phyloP scores from a whole-genome alignment of 2,329 filamentous ascomycete species.

The Xylariaceae sp. region DNA sequence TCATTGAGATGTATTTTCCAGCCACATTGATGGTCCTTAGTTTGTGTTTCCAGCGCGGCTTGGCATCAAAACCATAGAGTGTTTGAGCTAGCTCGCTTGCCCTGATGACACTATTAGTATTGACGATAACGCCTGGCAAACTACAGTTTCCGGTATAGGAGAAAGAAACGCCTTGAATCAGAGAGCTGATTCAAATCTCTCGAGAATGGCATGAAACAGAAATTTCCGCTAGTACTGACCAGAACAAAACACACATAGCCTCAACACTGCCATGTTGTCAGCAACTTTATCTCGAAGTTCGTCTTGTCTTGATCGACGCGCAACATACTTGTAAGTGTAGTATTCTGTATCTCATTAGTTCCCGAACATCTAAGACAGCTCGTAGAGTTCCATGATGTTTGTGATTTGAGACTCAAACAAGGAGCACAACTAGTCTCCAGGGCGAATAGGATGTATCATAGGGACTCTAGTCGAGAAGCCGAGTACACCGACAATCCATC shows the following conservation, averaged over 20 bases:
- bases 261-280: conserved; percentile 6
- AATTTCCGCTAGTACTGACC: too few relatives aligned
- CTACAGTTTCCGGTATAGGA: too few relatives aligned
- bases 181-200: too few relatives aligned
- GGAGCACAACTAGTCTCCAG: too few relatives aligned
- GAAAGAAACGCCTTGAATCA: too few relatives aligned
- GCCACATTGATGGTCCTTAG: conserved; percentile 16
- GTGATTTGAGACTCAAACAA: too few relatives aligned
- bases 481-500: too few relatives aligned
- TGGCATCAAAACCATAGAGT: conserved; percentile 11
- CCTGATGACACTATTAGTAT: conserved; percentile 3
- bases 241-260: conserved; percentile 20
- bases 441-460: too few relatives aligned
- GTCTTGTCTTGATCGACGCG: neutral
- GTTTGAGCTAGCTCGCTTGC: conserved; percentile 4
- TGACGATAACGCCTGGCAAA: too few relatives aligned
- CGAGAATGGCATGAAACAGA: too few relatives aligned
- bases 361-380: neutral
- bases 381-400: neutral
- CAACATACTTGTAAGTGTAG: conserved; percentile 15
- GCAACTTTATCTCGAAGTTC: too few relatives aligned
- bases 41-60: conserved; percentile 9
- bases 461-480: too few relatives aligned
- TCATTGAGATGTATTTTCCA: conserved; percentile 16
- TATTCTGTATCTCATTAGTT: conserved; percentile 13